These are phyloP conservation scores for Combretum micranthum DNA, from an alignment of 345 rosid species.

Conservation along the genomic window DNA sequence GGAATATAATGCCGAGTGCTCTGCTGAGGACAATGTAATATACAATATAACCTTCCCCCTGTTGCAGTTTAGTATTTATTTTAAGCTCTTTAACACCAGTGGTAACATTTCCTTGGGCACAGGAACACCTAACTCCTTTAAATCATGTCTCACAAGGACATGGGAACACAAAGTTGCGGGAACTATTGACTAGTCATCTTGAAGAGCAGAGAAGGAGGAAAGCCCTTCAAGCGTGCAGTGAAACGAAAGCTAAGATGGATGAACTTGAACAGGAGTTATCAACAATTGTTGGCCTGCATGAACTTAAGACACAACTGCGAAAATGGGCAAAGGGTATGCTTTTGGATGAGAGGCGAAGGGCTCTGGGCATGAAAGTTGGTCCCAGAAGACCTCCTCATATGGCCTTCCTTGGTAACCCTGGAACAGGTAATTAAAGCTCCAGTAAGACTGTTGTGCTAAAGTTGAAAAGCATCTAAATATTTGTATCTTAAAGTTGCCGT, in stretches of 20 bases:
- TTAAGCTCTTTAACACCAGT: not conserved
- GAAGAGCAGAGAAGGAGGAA: slow-evolving; percentile 78
- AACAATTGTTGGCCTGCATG: slow-evolving; percentile 72
- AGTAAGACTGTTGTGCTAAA: not conserved
- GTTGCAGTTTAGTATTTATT: not conserved
- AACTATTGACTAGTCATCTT: slow-evolving; percentile 45
- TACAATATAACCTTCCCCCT: slow-evolving; percentile 1
- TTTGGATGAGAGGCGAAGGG: slow-evolving; percentile 91
- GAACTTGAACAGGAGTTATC: slow-evolving; percentile 74
- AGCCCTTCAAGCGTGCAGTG: slow-evolving; percentile 71
- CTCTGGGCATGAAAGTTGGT: slow-evolving; percentile 85
- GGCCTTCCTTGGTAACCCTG: slow-evolving; percentile 98
- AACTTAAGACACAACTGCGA: slow-evolving; percentile 77
- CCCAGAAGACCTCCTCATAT: slow-evolving; percentile 88
- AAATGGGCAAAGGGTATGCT: slow-evolving; percentile 99
- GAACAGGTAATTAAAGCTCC: slow-evolving; percentile 55
- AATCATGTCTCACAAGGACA: slow-evolving; percentile 83
- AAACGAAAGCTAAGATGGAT: slow-evolving; percentile 85
- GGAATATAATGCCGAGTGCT: slow-evolving; percentile 81
- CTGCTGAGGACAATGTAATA: slow-evolving; percentile 75
- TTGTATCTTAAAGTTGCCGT: too few relatives aligned
- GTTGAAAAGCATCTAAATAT: not conserved
- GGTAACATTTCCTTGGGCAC: slow-evolving; percentile 8
- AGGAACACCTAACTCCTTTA: slow-evolving; percentile 95
- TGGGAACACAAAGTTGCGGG: slow-evolving; percentile 57